A percentile compares a stretch with the other conserved stretches of the same genome.
These are phyloP conservation scores for Lactarius indigo DNA, from an alignment of 768 basidiomycete genomes.

Conservation along the genomic window DNA sequence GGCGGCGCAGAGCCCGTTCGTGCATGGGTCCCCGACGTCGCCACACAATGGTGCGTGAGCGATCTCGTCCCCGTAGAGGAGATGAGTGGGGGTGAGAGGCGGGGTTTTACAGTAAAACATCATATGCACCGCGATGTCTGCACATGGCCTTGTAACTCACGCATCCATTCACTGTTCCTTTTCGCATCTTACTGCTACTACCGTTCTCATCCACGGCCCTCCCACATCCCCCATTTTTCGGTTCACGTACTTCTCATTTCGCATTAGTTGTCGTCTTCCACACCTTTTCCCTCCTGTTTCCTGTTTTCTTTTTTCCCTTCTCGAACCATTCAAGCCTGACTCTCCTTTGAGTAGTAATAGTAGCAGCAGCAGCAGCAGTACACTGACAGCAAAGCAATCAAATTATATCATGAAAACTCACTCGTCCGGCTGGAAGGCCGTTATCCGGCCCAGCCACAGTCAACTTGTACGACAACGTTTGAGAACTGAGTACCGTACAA, in stretches of 20 bases:
- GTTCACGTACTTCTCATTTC: neutral
- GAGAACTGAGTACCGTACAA: too few relatives aligned
- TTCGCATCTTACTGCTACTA: neutral
- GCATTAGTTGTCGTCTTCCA: neutral
- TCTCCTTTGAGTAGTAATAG: conserved; percentile 15
- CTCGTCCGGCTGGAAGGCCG: neutral
- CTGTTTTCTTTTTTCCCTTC: neutral
- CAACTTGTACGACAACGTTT: too few relatives aligned
- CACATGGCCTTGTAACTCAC: conserved; percentile 18
- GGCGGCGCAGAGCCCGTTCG: conserved; percentile 24
- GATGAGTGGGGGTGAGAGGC: neutral
- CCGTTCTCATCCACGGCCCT: neutral
- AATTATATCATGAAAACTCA: conserved; percentile 10
- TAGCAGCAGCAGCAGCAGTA: conserved; percentile 9
- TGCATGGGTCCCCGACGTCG: conserved; percentile 26
- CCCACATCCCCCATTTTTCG: neutral
- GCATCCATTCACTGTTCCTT: neutral
- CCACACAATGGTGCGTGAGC: conserved; percentile 25
- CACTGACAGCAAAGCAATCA: conserved; percentile 17
- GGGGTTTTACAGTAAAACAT: neutral
- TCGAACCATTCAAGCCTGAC: conserved; percentile 12
- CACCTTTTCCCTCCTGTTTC: neutral
- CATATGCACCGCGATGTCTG: conserved; percentile 7
- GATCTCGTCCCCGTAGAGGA: neutral
- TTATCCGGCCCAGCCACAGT: neutral